Evolutionary conservation across 805 yeast species (phyloP), one percentile per base, ranked within the genome.

Genomic region (Candida patagonica): DNA sequence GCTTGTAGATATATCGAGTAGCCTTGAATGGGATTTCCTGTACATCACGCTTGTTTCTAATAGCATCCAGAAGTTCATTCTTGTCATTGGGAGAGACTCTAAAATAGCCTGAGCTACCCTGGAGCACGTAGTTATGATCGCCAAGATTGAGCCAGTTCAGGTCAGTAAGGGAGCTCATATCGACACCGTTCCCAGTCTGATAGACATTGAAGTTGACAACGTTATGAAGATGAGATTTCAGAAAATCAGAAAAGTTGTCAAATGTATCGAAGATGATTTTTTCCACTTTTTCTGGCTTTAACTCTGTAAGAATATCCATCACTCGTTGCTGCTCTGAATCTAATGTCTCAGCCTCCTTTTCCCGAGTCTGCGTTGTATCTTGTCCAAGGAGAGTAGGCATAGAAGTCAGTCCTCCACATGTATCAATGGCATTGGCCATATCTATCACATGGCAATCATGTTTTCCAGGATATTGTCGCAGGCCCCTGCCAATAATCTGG

Each of bases 401-500:
- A 29, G 16, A 15, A 29, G 13, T 20, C 9, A 29, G 31, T 3
- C 31, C 31, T 15, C 7, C 31, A 13, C 31, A 29, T 4, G 31
- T 29, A 13, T 17, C 15, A 15, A 29, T 31, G 0, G 78, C 68
- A 8, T 78, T 82, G n/a, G 78, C 83, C 58, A 86, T 74, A 55
- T 87, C 95, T 1, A 85, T 68, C 5, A 88, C 68, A 50, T 79
- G 80, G 52, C 96, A 86, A 43, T 66, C 63, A 2, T 66, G 57
- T 53, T 88, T 88, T 0, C 70, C 73, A 2, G 68, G 62, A 50
- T 76, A 76, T 10, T 74, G 48, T 26, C 97, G 62, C 30, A 88
- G 61, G 0, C 96, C 97, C 41, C 97, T 67, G 0, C 97, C 97
- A 15, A 88, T 70, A 95, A 88, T 88, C 55, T 88, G 97, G 13